Conservation (phyloP, 164 flowering plant genomes). For the Annona squamosa region DNA sequence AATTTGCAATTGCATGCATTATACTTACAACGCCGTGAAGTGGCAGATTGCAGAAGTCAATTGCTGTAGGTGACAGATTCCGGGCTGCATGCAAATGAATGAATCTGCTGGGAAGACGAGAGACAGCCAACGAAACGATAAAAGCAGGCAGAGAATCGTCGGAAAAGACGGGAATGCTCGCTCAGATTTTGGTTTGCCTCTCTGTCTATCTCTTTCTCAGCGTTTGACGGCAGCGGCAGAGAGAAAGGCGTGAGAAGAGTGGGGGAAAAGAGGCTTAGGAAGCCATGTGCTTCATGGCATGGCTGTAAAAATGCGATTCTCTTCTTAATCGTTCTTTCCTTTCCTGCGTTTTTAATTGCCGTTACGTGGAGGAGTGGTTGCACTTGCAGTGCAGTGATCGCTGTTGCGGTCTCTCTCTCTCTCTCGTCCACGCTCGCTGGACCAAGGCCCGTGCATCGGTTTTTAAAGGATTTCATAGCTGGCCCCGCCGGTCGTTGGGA, state of each 20-base stretch:
- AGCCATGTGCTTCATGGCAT: conserved; percentile 59
- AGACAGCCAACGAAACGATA: conserved; percentile 13
- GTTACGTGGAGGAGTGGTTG: neutral
- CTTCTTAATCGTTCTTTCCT: neutral
- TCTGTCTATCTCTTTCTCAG: neutral
- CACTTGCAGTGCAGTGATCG: too few species aligned
- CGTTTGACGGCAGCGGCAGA: conserved; percentile 6
- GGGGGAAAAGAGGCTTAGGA: conserved; percentile 26
- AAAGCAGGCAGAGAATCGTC: conserved; percentile 13
- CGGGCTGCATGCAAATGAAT: neutral
- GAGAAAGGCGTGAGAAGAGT: conserved; percentile 29
- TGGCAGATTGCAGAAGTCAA: neutral
- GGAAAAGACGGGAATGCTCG: neutral
- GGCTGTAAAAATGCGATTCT: conserved; percentile 15
- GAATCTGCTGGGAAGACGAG: conserved; percentile 8
- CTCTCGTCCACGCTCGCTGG: too few species aligned
- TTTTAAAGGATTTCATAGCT: too few species aligned
- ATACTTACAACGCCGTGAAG: neutral
- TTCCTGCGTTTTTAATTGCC: neutral
- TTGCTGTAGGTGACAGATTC: neutral
- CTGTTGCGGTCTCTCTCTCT: too few species aligned
- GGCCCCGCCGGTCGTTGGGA: too few species aligned
- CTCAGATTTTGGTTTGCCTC: neutral
- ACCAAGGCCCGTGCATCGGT: too few species aligned
- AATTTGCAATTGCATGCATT: neutral